Percentiles rank a stretch among this genome's conserved stretches.
These are phyloP conservation scores for Crassisporium funariophilum DNA, from an alignment of 768 basidiomycete species.

Conservation along the genomic window DNA sequence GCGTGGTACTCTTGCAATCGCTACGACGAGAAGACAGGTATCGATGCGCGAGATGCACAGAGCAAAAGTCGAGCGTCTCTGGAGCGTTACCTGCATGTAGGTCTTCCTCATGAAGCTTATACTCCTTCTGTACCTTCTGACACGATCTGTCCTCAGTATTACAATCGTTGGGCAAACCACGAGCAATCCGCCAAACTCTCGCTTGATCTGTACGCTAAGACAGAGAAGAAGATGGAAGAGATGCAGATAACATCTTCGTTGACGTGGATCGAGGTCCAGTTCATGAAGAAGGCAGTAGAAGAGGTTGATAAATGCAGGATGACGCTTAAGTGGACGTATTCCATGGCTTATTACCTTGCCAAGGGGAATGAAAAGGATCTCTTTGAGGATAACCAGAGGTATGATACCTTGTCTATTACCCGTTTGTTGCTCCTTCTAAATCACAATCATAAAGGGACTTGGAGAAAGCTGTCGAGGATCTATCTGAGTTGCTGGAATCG, in stretches of 20 bases:
- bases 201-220: conserved; percentile 87
- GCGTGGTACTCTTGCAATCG: conserved; percentile 98
- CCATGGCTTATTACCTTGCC: conserved; percentile 96
- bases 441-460: conserved; percentile 66
- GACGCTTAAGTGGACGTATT: conserved; percentile 99
- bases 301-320: conserved; percentile 86
- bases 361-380: conserved; percentile 91
- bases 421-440: background rate
- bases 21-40: conserved; percentile 89
- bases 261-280: conserved; percentile 99
- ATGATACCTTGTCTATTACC: conserved; percentile 18
- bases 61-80: conserved; percentile 87
- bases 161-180: conserved; percentile 99
- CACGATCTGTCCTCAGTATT: conserved; percentile 63
- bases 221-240: conserved; percentile 99
- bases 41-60: conserved; percentile 90
- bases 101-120: conserved; percentile 39
- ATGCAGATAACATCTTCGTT: conserved; percentile 92
- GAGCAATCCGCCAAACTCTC: conserved; percentile 99
- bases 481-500: conserved; percentile 91
- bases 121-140: background rate
- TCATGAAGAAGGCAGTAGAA: conserved; percentile 98
- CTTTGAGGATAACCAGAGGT: conserved; percentile 97
- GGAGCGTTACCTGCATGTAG: conserved; percentile 93
- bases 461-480: conserved; percentile 92